phyloP scores from a whole-genome alignment of 805 yeast genomes.

The Yarrowia keelungensis region DNA sequence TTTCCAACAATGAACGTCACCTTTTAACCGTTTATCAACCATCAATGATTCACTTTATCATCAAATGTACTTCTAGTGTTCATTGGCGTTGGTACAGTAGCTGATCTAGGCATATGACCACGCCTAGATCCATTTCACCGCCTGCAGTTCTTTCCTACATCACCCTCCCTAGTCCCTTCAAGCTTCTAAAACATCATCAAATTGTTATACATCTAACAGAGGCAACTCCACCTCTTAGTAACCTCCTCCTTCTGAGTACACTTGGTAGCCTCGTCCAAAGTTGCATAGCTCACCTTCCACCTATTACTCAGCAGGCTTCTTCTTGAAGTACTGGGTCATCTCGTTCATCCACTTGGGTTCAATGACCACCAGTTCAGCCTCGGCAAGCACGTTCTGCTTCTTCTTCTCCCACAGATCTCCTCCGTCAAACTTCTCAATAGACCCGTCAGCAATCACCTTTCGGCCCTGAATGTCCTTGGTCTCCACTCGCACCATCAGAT shows the following conservation, averaged over 20 bases:
- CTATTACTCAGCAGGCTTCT: background rate
- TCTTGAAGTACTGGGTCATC: constrained; percentile 48
- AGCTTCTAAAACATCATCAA: no score
- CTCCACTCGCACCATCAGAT: constrained; percentile 68
- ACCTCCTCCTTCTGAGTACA: background rate
- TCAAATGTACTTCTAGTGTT: no score
- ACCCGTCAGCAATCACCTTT: constrained; percentile 74
- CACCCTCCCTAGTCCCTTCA: no score
- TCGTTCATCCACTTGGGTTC: constrained; percentile 90
- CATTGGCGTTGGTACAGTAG: no score
- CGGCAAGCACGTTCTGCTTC: constrained; percentile 57
- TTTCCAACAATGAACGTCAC: no score
- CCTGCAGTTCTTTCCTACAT: no score
- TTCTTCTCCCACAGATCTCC: constrained; percentile 42
- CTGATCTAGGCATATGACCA: no score
- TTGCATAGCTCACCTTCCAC: no score
- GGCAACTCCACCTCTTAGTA: background rate
- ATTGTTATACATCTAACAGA: constrained; percentile 1
- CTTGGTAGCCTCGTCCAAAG: no score
- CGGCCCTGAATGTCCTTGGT: constrained; percentile 71
- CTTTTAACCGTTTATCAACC: no score
- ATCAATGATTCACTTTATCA: no score
- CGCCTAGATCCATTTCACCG: no score
- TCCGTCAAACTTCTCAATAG: constrained; percentile 56
- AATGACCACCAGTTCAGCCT: constrained; percentile 73